A percentile compares a stretch with the other conserved stretches of the same genome.
These are phyloP conservation scores for Colletotrichum nymphaeae DNA, from an alignment of 2,329 filamentous ascomycete genomes.

Conservation along the genomic window DNA sequence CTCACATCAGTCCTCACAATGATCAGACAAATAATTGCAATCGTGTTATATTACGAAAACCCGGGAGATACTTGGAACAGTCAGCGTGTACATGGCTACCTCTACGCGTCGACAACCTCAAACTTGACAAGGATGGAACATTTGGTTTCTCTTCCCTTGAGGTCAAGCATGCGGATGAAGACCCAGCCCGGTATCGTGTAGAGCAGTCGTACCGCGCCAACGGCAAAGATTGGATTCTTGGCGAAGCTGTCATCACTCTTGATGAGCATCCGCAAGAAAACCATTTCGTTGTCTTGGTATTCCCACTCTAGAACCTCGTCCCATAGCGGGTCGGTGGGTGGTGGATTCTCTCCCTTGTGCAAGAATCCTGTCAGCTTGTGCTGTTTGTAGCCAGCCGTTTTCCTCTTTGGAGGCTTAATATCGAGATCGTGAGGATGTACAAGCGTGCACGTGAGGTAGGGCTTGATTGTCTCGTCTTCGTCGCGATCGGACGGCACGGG, in stretches of 20 bases:
- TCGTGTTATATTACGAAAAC: neutral
- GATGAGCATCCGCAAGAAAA: constrained; percentile 72
- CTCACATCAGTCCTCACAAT: neutral
- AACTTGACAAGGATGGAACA: constrained; percentile 73
- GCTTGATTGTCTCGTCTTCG: constrained; percentile 63
- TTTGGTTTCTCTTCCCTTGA: constrained; percentile 72
- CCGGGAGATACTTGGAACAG: neutral
- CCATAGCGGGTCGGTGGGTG: constrained; percentile 72
- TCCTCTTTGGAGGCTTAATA: constrained; percentile 66
- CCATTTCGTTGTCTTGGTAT: constrained; percentile 74
- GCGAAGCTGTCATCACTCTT: constrained; percentile 75
- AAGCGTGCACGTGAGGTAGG: constrained; percentile 74
- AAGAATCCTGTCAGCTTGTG: constrained; percentile 66
- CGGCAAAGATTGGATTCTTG: constrained; percentile 70
- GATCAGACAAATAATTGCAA: neutral
- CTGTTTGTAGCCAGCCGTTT: constrained; percentile 70
- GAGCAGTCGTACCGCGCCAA: constrained; percentile 68
- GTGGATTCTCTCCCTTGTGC: constrained; percentile 68
- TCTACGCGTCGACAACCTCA: constrained; percentile 58
- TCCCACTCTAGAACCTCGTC: constrained; percentile 76
- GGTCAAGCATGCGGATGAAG: constrained; percentile 73
- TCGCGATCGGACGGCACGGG: constrained; percentile 64
- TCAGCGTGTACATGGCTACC: neutral
- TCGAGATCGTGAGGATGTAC: constrained; percentile 66
- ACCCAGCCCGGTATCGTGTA: constrained; percentile 70